A percentile compares a stretch with the other conserved stretches of the same genome.
Conservation (phyloP, 2,329 filamentous ascomycete species). For the Dichotomopilus funicola region DNA sequence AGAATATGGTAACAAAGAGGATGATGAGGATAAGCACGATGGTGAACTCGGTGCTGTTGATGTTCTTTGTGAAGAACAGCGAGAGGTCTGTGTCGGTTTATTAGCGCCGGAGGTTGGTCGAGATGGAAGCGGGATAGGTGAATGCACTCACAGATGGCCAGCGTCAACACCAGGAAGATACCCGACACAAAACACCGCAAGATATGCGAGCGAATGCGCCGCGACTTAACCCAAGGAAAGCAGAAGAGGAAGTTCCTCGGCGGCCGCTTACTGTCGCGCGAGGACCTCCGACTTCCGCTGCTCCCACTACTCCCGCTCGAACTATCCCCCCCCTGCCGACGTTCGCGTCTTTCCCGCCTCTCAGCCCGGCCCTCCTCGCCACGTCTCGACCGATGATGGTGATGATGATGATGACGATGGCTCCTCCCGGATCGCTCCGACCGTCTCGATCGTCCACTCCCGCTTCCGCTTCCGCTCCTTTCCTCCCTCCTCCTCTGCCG, state of each 20-base stretch:
- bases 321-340: conserved; percentile 8
- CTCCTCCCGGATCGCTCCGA: conserved; percentile 1
- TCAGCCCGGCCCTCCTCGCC: conserved; percentile 8
- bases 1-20: conserved; percentile 66
- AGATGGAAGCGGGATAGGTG: no score
- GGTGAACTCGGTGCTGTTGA: conserved; percentile 64
- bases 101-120: no score
- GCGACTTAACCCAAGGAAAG: conserved; percentile 50
- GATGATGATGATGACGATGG: background rate
- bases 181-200: conserved; percentile 60
- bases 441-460: background rate
- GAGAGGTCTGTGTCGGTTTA: conserved; percentile 54
- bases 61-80: conserved; percentile 59
- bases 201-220: conserved; percentile 47
- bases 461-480: conserved; percentile 6
- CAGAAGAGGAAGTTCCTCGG: conserved; percentile 46
- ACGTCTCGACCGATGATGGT: conserved; percentile 2
- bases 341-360: conserved; percentile 11
- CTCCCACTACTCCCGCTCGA: background rate
- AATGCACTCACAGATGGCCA: conserved; percentile 57
- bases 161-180: conserved; percentile 49
- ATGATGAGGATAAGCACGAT: conserved; percentile 75
- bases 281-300: background rate
- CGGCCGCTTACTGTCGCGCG: conserved; percentile 23
- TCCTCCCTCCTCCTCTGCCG: conserved; percentile 28